Percentiles rank a stretch among this genome's conserved stretches.
phyloP scores from a whole-genome alignment of 768 basidiomycete species.

The Suillus subalutaceus region DNA sequence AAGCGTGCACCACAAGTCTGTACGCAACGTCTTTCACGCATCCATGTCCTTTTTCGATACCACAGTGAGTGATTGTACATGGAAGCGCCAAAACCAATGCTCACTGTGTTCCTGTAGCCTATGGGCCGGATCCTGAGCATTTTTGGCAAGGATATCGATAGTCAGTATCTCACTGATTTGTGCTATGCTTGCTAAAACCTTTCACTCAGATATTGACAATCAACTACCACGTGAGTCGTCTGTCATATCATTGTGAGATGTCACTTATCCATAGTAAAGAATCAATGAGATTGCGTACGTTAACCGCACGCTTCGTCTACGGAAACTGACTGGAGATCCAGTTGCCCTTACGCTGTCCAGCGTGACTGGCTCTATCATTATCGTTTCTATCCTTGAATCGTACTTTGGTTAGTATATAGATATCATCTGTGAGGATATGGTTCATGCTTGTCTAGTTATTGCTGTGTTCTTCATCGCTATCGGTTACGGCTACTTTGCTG shows the following conservation, averaged over 20 bases:
- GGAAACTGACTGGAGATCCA: conserved; percentile 23
- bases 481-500: conserved; percentile 67
- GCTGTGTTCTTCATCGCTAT: conserved; percentile 53
- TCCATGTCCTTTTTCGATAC: conserved; percentile 83
- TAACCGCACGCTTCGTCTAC: not conserved
- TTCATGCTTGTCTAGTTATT: conserved; percentile 43
- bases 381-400: conserved; percentile 60
- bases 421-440: not conserved
- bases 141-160: conserved; percentile 70
- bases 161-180: conserved; percentile 31
- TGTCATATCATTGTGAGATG: not conserved
- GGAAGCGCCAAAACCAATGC: not conserved
- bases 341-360: conserved; percentile 54
- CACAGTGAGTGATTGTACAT: conserved; percentile 40
- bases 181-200: not conserved
- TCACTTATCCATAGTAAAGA: conserved; percentile 35
- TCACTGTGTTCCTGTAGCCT: conserved; percentile 39
- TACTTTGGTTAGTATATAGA: conserved; percentile 54
- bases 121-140: conserved; percentile 62
- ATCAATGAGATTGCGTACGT: conserved; percentile 56
- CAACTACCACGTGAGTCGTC: conserved; percentile 51
- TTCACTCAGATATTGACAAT: conserved; percentile 44
- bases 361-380: conserved; percentile 53
- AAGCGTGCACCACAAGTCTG: conserved; percentile 60
- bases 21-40: conserved; percentile 63